These are phyloP conservation scores for Trametes maxima DNA, from an alignment of 768 basidiomycete genomes.

Conservation along the genomic window DNA sequence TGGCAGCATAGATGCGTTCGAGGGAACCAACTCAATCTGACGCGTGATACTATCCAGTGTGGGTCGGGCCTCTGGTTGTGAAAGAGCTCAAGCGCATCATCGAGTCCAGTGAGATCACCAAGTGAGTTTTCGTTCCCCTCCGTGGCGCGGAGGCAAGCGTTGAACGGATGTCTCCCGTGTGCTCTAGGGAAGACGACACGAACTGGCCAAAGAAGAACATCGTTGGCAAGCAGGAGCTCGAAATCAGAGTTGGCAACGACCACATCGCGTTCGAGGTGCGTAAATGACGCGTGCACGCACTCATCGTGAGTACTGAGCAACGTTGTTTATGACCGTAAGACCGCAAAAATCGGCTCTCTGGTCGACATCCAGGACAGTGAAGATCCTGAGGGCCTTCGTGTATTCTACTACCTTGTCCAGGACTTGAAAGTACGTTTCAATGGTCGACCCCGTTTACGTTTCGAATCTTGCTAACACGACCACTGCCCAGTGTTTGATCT, in stretches of 20 bases:
- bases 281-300: constrained; percentile 9
- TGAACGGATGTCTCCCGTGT: neutral
- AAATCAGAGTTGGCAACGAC: constrained; percentile 90
- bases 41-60: constrained; percentile 60
- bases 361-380: constrained; percentile 97
- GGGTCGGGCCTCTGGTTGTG: constrained; percentile 87
- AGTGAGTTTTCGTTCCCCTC: constrained; percentile 51
- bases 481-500: constrained; percentile 82
- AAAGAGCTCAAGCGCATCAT: constrained; percentile 96
- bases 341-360: constrained; percentile 95
- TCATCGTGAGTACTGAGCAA: neutral
- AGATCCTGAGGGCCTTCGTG: constrained; percentile 95
- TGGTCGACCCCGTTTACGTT: too few relatives aligned
- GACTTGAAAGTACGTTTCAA: constrained; percentile 78
- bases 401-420: constrained; percentile 98
- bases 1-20: neutral
- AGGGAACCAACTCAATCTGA: neutral
- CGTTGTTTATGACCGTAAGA: constrained; percentile 48
- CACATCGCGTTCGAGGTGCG: constrained; percentile 96
- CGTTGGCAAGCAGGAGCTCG: constrained; percentile 97
- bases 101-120: constrained; percentile 90
- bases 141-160: neutral
- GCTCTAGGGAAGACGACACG: constrained; percentile 91
- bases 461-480: neutral
- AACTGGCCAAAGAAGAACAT: constrained; percentile 99